A percentile compares a stretch with the other conserved stretches of the same genome.
Conservation (phyloP, 306 rosid genomes). For the Fragaria nilgerrensis region DNA sequence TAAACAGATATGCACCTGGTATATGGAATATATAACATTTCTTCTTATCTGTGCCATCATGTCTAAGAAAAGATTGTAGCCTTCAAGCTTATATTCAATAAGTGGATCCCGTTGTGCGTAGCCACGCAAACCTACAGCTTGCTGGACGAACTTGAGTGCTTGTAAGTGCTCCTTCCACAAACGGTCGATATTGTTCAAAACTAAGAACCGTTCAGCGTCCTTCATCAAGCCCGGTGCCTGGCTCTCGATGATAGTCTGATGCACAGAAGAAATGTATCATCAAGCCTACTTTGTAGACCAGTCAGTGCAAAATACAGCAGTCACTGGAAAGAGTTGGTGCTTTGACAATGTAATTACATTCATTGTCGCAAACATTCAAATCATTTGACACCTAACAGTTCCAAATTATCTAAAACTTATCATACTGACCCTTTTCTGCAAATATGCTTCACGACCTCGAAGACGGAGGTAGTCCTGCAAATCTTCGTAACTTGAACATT, state of each 20-base stretch:
- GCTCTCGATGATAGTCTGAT: conserved; percentile 67
- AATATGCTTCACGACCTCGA: conserved; percentile 83
- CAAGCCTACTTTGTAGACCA: background rate
- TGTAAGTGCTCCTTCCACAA: conserved; percentile 97
- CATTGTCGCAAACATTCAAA: background rate
- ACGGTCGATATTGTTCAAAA: conserved; percentile 87
- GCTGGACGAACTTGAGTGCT: conserved; percentile 91
- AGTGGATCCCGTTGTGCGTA: conserved; percentile 97
- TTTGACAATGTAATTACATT: background rate
- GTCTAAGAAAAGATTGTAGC: conserved; percentile 94
- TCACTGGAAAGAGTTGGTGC: background rate
- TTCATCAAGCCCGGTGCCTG: conserved; percentile 88
- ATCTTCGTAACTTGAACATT: conserved; percentile 62
- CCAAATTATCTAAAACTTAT: background rate
- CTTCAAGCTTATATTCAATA: conserved; percentile 95
- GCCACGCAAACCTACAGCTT: conserved; percentile 92
- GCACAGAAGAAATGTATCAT: background rate
- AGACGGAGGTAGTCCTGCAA: conserved; percentile 65
- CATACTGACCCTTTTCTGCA: conserved; percentile 71
- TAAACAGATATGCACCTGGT: conserved; percentile 58
- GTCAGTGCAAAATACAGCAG: background rate
- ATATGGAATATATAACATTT: conserved; percentile 91
- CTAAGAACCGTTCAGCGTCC: conserved; percentile 90
- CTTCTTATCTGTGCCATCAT: conserved; percentile 99
- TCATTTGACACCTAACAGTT: background rate